Percentiles rank a stretch among this genome's conserved stretches.
Evolutionary conservation across 2,329 filamentous ascomycete genomes (phyloP).

Genomic region (Arthrocladium fulminans): DNA sequence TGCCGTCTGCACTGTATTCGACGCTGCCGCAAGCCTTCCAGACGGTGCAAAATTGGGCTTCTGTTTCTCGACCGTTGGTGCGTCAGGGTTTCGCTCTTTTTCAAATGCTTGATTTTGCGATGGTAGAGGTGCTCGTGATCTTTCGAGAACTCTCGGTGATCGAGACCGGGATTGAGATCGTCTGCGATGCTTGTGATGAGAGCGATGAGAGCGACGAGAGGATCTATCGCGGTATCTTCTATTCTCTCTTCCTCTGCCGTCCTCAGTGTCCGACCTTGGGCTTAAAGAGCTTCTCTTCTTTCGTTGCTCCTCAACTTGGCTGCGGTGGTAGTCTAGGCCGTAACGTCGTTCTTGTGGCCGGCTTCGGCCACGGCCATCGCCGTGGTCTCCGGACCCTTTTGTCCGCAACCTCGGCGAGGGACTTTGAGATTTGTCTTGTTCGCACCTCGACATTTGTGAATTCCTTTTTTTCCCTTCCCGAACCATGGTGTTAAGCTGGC

Average conservation of each 20-base stretch:
- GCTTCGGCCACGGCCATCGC: background rate
- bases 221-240: conserved; percentile 4
- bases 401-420: background rate
- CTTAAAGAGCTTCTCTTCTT: background rate
- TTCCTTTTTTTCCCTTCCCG: too few species aligned
- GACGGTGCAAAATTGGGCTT: conserved; percentile 79
- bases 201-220: background rate
- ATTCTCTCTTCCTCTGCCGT: background rate
- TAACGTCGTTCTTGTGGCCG: background rate
- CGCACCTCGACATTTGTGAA: background rate
- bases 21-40: conserved; percentile 75
- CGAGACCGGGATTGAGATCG: conserved; percentile 21
- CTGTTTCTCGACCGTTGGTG: conserved; percentile 54
- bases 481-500: too few species aligned
- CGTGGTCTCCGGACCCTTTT: background rate
- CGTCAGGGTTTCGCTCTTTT: conserved; percentile 25
- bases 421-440: background rate
- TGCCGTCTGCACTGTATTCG: conserved; percentile 64
- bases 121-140: conserved; percentile 30
- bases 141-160: conserved; percentile 10
- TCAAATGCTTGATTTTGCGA: conserved; percentile 39
- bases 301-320: background rate
- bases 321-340: background rate
- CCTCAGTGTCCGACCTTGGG: background rate
- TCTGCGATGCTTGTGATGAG: background rate